Evolutionary conservation across 805 yeast species (phyloP), one percentile per base, ranked within the genome.

Genomic region (Spencermartinsiella europaea): DNA sequence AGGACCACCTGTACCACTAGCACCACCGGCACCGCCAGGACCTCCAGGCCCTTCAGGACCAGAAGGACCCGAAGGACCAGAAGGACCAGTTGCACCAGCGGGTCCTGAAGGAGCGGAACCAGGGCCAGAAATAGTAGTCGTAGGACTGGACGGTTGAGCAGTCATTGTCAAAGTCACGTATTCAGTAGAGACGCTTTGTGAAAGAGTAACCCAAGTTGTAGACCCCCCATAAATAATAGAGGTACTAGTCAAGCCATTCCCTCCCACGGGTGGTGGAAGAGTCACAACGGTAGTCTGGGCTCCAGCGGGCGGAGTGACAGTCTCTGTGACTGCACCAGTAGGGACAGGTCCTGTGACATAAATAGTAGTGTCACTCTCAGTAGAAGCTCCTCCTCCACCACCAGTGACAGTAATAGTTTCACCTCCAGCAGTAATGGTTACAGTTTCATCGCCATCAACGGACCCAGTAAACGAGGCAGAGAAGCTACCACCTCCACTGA

Each of bases 21-120:
- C 39, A 14, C 47, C 45, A 25, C 36, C 33, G 17, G 47, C 52
- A 19, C 36, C 5, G 15, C 45, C 36, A 2, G 51, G 15, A n/a
- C 34, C n/a, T 8, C 37, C 37, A 8, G 37, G 37, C 19, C 37
- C 37, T 34, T 15, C 37, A 5, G 19, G 37, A 7, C 37, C 37
- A 34, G 14, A 36, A 34, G 39, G 2, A 14, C 22, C 44, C 3
- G n/a, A 15, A 37, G 27, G 16, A 34, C 37, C 37, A n/a, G 37
- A 14, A n/a, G 7, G 8, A 7, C 37, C 37, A 16, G 37, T 5
- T 8, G 15, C 37, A 7, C 37, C 37, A 34, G 37, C 8, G 37
- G 7, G 8, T 34, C 37, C 37, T 5, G 19, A 8, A 34, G 7
- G n/a, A 5, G 15, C 37, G 8, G 15, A 8, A 5, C 37, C 37